Evolutionary conservation across 2,329 filamentous ascomycete genomes (phyloP).

Genomic region (Scorias spongiosa): DNA sequence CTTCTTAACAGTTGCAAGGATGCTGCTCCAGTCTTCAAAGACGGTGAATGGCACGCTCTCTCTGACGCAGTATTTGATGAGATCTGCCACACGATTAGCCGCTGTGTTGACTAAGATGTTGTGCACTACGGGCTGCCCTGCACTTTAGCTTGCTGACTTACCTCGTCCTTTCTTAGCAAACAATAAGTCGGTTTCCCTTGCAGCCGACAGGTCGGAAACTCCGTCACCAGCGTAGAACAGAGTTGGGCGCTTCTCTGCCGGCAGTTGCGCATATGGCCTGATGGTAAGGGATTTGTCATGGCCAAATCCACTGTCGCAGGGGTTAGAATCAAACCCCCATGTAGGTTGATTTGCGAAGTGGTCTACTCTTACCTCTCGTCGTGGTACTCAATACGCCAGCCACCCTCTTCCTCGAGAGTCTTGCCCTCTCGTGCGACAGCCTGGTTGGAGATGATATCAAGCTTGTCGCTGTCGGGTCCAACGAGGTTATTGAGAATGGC

Average conservation of each 20-base stretch:
- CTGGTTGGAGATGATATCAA: conserved; percentile 84
- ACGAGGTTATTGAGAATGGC: conserved; percentile 67
- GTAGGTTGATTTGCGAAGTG: background rate
- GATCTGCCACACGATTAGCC: conserved; percentile 38
- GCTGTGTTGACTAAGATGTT: too few species aligned
- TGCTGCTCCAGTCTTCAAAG: conserved; percentile 72
- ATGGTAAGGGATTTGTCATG: conserved; percentile 94
- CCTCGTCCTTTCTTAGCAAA: conserved; percentile 87
- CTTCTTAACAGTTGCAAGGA: conserved; percentile 59
- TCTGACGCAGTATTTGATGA: conserved; percentile 73
- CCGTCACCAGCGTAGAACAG: conserved; percentile 94
- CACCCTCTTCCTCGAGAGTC: conserved; percentile 61
- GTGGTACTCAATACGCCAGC: conserved; percentile 79
- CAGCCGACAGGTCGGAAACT: conserved; percentile 81
- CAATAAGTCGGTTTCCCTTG: conserved; percentile 78
- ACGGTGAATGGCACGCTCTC: conserved; percentile 76
- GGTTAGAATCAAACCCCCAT: background rate
- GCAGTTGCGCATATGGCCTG: conserved; percentile 65
- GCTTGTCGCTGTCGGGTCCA: conserved; percentile 60
- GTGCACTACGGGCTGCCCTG: too few species aligned
- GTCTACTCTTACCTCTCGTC: conserved; percentile 53
- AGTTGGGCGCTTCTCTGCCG: conserved; percentile 52
- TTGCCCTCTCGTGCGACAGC: conserved; percentile 53
- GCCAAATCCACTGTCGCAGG: conserved; percentile 53
- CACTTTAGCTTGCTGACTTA: conserved; percentile 24